Evolutionary conservation across 2,329 filamentous ascomycete species (phyloP), one percentile per base, ranked within the genome.

Genomic region (Colletotrichum sansevieriae): DNA sequence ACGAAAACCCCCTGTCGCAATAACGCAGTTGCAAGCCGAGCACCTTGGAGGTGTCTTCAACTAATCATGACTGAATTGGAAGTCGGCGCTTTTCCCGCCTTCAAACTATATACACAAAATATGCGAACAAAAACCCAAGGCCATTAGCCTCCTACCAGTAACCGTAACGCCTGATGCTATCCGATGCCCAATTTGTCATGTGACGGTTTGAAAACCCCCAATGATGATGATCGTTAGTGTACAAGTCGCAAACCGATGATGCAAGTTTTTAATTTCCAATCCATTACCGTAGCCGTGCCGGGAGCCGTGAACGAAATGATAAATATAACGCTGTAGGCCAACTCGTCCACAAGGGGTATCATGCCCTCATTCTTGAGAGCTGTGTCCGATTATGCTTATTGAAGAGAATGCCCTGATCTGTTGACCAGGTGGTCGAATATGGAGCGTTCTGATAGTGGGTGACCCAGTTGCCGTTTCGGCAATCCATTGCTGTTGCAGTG

Each of bases 191-290:
- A 20, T 25, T 33, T 65, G 62, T 61, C 62, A 65, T 68, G 60
- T 59, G 55, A 55, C n/a, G 63, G 55, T 68, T 33, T 64, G 62
- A 52, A 56, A 68, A 51, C 55, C 66, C 29, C 49, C 66, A 37
- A 63, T 47, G 47, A 62, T 66, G 59, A 68, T 46, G 49, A 56
- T 66, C 66, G 62, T 68, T 68, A 68, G 62, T 68, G 49, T 68
- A 66, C 66, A 68, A 66, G 56, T 68, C 62, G 65, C 65, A 55
- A 68, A 55, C 56, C 66, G 55, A 68, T 68, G 66, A 68, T 68
- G 66, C 62, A 55, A 61, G 51, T 37, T 70, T 70, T 69, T 47
- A 47, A 52, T 70, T 67, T 44, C 67, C 67, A 58, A 58, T 66
- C 63, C 67, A 63, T 54, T 70, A 63, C 63, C 67, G 67, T 63